Conservation (phyloP, 2,329 filamentous ascomycete genomes). For the Sporothrix brunneoviolacea region DNA sequence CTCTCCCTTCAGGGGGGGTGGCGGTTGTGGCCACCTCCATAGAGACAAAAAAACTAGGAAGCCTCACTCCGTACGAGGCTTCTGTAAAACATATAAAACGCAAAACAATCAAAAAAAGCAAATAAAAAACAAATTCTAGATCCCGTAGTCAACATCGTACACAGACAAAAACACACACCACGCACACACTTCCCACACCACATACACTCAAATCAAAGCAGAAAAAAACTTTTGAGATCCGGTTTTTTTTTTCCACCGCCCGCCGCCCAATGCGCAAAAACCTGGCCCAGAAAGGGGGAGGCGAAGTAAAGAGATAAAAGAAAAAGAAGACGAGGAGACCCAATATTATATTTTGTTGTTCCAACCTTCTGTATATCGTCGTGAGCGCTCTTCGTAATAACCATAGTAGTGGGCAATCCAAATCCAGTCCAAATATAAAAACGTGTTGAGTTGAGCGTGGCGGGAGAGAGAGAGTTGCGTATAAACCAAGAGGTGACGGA, state of each 20-base stretch:
- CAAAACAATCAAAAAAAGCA: background rate
- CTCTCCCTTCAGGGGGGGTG: background rate
- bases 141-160: background rate
- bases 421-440: background rate
- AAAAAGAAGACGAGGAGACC: background rate
- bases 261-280: constrained; percentile 5
- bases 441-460: background rate
- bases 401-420: constrained; percentile 7
- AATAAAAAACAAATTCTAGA: background rate
- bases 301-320: background rate
- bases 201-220: background rate
- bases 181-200: background rate
- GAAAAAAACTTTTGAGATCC: constrained; percentile 1
- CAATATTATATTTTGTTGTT: constrained; percentile 1
- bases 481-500: too few relatives aligned
- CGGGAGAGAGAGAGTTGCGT: background rate
- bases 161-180: background rate
- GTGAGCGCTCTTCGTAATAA: constrained; percentile 2
- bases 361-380: background rate
- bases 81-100: background rate
- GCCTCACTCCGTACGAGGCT: background rate
- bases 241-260: constrained; percentile 4
- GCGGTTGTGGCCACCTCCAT: background rate
- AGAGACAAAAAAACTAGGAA: background rate
- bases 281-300: background rate